Conservation (phyloP, 768 basidiomycete species). For the Suillus sp. region DNA sequence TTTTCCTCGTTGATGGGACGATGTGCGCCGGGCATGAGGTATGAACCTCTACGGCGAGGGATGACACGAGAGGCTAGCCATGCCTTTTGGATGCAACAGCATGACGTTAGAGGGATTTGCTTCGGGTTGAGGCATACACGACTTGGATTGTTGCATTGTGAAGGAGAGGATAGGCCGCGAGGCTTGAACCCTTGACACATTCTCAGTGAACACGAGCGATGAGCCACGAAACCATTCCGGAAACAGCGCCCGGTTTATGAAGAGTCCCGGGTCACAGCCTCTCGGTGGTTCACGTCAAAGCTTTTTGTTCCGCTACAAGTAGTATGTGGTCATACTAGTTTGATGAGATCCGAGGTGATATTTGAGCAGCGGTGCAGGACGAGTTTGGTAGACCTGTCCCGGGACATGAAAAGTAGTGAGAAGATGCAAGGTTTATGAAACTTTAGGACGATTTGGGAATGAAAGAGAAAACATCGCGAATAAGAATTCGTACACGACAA, state of each 20-base stretch:
- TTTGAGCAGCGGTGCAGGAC: conserved; percentile 29
- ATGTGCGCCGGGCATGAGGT: conserved; percentile 68
- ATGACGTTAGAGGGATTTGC: conserved; percentile 12
- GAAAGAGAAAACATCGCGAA: conserved; percentile 22
- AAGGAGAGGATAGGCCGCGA: conserved; percentile 23
- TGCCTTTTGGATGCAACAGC: conserved; percentile 40
- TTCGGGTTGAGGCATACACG: conserved; percentile 8
- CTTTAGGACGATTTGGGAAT: conserved; percentile 37
- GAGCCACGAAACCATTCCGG: conserved; percentile 18
- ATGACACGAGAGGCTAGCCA: conserved; percentile 62
- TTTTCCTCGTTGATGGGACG: conserved; percentile 63
- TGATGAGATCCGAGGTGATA: conserved; percentile 37
- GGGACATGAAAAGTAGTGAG: conserved; percentile 29
- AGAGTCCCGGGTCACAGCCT: conserved; percentile 32
- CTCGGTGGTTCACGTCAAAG: conserved; percentile 33
- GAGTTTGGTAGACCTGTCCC: conserved; percentile 37
- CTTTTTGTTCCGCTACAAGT: conserved; percentile 19
- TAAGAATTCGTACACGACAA: conserved; percentile 14
- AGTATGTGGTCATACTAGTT: conserved; percentile 24
- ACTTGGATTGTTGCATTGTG: conserved; percentile 11
- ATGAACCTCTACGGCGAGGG: conserved; percentile 44
- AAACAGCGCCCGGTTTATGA: conserved; percentile 33
- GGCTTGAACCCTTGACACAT: conserved; percentile 31
- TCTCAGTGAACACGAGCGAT: conserved; percentile 17
- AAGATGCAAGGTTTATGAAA: conserved; percentile 32